phyloP scores from a whole-genome alignment of 2,329 filamentous ascomycete species.

The Pseudogymnoascus pannorum region DNA sequence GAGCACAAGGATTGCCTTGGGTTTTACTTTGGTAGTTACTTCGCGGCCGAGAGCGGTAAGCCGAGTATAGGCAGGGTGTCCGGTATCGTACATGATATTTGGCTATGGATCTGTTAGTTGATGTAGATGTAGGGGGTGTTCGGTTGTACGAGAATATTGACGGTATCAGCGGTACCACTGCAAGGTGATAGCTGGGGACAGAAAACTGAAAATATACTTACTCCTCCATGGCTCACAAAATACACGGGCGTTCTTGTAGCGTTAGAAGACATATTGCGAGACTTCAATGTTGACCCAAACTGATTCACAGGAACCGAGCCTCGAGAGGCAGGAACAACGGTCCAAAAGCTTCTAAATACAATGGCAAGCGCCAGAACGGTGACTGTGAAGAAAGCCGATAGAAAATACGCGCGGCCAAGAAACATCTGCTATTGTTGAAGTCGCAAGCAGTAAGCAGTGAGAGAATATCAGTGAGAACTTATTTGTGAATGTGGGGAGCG shows the following conservation, averaged over 20 bases:
- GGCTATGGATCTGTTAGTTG: constrained; percentile 32
- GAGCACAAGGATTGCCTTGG: constrained; percentile 66
- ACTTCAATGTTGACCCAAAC: constrained; percentile 1
- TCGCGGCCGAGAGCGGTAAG: constrained; percentile 60
- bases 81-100: constrained; percentile 58
- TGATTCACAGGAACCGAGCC: background rate
- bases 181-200: background rate
- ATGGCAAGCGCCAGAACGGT: background rate
- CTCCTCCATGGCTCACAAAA: constrained; percentile 24
- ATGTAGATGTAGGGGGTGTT: background rate
- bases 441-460: background rate
- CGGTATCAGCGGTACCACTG: background rate
- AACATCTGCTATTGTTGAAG: background rate
- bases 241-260: constrained; percentile 18
- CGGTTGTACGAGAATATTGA: background rate
- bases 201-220: constrained; percentile 14
- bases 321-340: background rate
- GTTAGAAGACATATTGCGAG: constrained; percentile 16
- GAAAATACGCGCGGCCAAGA: background rate
- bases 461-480: background rate
- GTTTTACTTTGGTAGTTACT: constrained; percentile 63
- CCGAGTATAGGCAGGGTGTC: constrained; percentile 59
- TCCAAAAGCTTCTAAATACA: background rate
- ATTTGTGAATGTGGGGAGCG: background rate
- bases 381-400: background rate